These are phyloP conservation scores for Xylariaceae sp. DNA, from an alignment of 2,329 filamentous ascomycete genomes.

Conservation along the genomic window DNA sequence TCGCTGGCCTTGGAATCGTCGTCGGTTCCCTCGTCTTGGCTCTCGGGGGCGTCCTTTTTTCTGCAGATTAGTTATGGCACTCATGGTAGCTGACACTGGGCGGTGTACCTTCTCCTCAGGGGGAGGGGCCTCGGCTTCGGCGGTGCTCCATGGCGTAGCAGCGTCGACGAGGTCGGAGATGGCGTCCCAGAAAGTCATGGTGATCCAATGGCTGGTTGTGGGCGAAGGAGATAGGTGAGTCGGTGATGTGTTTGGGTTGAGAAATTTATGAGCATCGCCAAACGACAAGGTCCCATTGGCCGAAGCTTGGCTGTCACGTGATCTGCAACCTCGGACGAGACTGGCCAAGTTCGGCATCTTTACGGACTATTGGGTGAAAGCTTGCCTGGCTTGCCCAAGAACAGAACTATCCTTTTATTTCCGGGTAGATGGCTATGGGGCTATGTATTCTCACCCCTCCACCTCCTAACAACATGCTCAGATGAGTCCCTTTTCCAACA, in stretches of 20 bases:
- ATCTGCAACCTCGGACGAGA: conserved; percentile 18
- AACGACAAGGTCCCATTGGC: conserved; percentile 50
- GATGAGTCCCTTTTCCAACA: too few relatives aligned
- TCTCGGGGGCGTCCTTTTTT: conserved; percentile 18
- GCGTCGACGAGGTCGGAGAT: conserved; percentile 62
- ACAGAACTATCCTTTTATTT: too few relatives aligned
- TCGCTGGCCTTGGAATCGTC: conserved; percentile 41
- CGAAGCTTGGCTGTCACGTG: conserved; percentile 29
- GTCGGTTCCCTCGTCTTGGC: conserved; percentile 14
- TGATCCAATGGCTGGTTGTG: conserved; percentile 41
- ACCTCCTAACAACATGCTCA: too few relatives aligned
- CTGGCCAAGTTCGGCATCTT: too few relatives aligned
- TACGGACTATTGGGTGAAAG: too few relatives aligned
- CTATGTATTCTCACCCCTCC: too few relatives aligned
- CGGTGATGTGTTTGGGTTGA: conserved; percentile 27
- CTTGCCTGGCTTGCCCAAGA: too few relatives aligned
- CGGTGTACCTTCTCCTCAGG: conserved; percentile 55
- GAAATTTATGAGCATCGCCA: conserved; percentile 43
- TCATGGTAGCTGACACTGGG: background rate
- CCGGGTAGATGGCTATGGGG: too few relatives aligned
- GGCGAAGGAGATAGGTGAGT: conserved; percentile 31
- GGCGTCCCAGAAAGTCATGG: conserved; percentile 65
- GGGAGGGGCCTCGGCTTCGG: conserved; percentile 64
- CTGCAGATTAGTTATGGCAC: conserved; percentile 7
- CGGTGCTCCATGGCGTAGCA: conserved; percentile 60